Percentiles rank a stretch among this genome's conserved stretches.
Evolutionary conservation across 495 filamentous ascomycete genomes (phyloP).

Genomic region (Hyaloscypha hepaticicola): DNA sequence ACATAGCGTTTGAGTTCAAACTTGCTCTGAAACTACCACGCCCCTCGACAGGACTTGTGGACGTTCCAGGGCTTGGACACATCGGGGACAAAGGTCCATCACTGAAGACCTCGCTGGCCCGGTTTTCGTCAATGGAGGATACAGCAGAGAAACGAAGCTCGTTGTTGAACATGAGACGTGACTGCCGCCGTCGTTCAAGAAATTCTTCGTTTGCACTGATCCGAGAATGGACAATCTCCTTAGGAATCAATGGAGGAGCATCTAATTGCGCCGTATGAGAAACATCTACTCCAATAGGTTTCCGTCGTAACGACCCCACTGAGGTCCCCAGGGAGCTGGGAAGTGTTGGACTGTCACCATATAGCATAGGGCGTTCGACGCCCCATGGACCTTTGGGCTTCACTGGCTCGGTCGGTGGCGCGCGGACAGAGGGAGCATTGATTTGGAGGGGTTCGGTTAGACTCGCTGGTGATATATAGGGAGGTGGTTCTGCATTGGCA

Average conservation of each 20-base stretch:
- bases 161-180: slow-evolving; percentile 22
- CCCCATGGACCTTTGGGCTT: slow-evolving; percentile 27
- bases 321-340: not conserved
- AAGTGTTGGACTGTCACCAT: slow-evolving; percentile 9
- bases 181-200: slow-evolving; percentile 20
- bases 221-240: slow-evolving; percentile 21
- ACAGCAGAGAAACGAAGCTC: slow-evolving; percentile 16
- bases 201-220: slow-evolving; percentile 28
- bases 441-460: slow-evolving; percentile 3
- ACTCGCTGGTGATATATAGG: slow-evolving; percentile 1
- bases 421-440: not conserved
- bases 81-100: slow-evolving; percentile 7
- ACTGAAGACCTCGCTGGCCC: slow-evolving; percentile 14
- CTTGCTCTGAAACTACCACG: slow-evolving; percentile 22
- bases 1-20: slow-evolving; percentile 22
- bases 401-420: slow-evolving; percentile 13
- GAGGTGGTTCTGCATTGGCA: not conserved
- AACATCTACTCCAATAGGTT: slow-evolving; percentile 6
- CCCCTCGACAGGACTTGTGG: slow-evolving; percentile 16
- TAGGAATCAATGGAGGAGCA: slow-evolving; percentile 16
- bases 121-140: slow-evolving; percentile 23
- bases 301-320: not conserved
- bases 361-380: slow-evolving; percentile 17
- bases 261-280: slow-evolving; percentile 14
- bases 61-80: not conserved